Evolutionary conservation across 441 rosid genomes (phyloP).

Genomic region (Pelargonium citronellum): DNA sequence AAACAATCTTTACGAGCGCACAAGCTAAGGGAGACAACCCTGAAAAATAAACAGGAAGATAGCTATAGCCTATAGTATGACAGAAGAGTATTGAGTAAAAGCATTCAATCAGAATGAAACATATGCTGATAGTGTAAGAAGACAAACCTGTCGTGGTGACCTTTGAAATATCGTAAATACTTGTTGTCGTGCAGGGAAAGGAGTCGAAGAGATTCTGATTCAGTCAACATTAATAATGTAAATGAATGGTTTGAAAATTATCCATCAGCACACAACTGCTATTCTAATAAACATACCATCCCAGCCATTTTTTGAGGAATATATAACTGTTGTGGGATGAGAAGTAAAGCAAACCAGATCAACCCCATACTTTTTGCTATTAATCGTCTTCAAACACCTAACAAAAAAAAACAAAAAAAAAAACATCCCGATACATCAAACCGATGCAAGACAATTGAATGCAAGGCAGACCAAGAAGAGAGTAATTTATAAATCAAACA

Average conservation of each 20-base stretch:
- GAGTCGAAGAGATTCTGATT: conserved; percentile 77
- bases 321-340: conserved; percentile 88
- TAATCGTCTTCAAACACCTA: conserved; percentile 91
- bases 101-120: conserved; percentile 4
- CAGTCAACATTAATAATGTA: conserved; percentile 1
- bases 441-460: not conserved
- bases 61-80: not conserved
- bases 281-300: conserved; percentile 50
- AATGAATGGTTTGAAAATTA: not conserved
- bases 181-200: conserved; percentile 91
- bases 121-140: conserved; percentile 7
- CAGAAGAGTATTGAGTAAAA: not conserved
- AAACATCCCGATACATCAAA: not conserved
- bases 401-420: not conserved
- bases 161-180: conserved; percentile 92
- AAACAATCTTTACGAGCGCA: conserved; percentile 79
- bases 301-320: conserved; percentile 96
- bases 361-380: conserved; percentile 95
- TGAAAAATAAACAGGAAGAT: conserved; percentile 20
- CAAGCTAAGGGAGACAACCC: conserved; percentile 90
- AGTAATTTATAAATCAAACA: not conserved
- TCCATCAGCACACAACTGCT: not conserved
- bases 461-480: not conserved
- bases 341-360: conserved; percentile 90
- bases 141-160: conserved; percentile 90